Evolutionary conservation across 176 grass and related monocot species (phyloP).

Genomic region (Zoysia japonica): DNA sequence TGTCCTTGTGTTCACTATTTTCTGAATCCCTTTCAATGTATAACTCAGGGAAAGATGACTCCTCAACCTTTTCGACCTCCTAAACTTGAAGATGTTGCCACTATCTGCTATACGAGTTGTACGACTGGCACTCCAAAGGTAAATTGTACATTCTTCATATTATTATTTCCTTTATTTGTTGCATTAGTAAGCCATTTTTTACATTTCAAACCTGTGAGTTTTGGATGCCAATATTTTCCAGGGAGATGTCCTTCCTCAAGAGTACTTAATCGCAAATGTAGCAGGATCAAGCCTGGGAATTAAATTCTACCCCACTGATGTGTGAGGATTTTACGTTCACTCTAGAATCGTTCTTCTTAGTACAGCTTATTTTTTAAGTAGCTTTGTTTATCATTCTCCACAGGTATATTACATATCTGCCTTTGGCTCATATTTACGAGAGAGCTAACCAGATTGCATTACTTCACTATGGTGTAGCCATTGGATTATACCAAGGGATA

Average conservation of each 20-base stretch:
- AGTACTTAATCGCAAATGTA: slow-evolving; percentile 88
- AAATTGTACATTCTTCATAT: slow-evolving; percentile 23
- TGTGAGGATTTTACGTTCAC: slow-evolving; percentile 60
- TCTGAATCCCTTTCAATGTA: slow-evolving; percentile 10
- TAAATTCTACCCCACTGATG: slow-evolving; percentile 82
- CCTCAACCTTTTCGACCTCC: slow-evolving; percentile 71
- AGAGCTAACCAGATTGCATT: slow-evolving; percentile 70
- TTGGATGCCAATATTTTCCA: slow-evolving; percentile 42
- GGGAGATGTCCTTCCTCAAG: slow-evolving; percentile 90
- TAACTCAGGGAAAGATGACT: slow-evolving; percentile 62
- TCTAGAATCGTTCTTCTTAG: background rate
- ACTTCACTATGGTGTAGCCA: slow-evolving; percentile 66
- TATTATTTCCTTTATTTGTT: slow-evolving; percentile 17
- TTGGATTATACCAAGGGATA: slow-evolving; percentile 99
- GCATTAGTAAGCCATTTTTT: background rate
- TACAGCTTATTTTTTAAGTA: background rate
- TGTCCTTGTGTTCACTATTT: background rate
- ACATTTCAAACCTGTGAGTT: slow-evolving; percentile 26
- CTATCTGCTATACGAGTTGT: slow-evolving; percentile 96
- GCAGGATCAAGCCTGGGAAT: slow-evolving; percentile 59
- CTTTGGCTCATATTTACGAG: slow-evolving; percentile 97
- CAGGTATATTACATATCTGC: slow-evolving; percentile 91
- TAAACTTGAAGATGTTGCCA: slow-evolving; percentile 87
- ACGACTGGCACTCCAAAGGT: slow-evolving; percentile 96
- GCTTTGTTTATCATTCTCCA: slow-evolving; percentile 7